A percentile compares a stretch with the other conserved stretches of the same genome.
These are phyloP conservation scores for Kodamaea fukazawae DNA, from an alignment of 805 yeast genomes.

Conservation along the genomic window DNA sequence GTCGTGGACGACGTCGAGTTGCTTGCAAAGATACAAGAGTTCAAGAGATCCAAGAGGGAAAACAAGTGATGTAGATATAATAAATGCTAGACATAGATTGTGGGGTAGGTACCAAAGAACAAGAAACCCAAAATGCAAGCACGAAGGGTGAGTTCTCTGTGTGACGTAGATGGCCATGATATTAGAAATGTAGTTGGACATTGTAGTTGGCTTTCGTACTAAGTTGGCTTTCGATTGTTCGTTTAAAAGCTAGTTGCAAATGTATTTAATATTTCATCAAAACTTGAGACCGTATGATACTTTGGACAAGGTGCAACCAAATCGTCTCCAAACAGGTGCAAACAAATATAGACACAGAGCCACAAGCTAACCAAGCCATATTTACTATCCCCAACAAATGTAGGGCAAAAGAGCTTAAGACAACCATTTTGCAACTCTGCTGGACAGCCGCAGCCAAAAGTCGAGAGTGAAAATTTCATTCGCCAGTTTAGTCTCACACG, in stretches of 20 bases:
- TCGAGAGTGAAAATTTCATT: background rate
- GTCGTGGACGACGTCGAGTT: conserved; percentile 76
- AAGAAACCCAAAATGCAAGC: no score
- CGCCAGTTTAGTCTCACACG: background rate
- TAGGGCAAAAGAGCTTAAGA: no score
- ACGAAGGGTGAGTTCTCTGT: background rate
- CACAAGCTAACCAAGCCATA: no score
- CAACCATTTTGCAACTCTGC: no score
- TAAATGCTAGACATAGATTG: background rate
- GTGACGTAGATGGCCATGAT: background rate
- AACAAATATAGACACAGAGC: no score
- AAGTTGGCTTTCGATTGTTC: background rate
- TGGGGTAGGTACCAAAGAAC: no score
- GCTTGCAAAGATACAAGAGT: conserved; percentile 57
- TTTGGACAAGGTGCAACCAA: no score
- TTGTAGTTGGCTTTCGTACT: background rate
- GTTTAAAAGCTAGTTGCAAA: background rate
- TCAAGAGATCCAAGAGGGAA: conserved; percentile 43
- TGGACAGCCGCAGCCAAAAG: no score
- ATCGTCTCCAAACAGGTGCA: no score
- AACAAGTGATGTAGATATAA: background rate
- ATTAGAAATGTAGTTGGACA: background rate
- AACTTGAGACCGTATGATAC: no score
- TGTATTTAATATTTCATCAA: background rate
- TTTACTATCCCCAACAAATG: no score